Evolutionary conservation across 1,284 basidiomycete species (phyloP).

Genomic region (Rhodotorula sp.): DNA sequence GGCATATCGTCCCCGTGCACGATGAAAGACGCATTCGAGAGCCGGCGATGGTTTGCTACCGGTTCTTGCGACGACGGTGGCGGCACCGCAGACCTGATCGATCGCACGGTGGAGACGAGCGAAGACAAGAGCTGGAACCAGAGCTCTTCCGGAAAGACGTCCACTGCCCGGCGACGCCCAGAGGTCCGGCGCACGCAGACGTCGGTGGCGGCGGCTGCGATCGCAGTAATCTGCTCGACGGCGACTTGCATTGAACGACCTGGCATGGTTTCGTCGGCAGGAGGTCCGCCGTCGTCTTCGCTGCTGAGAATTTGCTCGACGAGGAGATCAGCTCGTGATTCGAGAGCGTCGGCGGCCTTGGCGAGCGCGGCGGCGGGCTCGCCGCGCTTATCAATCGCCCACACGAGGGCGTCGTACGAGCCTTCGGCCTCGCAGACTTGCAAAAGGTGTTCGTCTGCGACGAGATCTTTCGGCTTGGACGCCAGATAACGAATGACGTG

Average conservation of each 20-base stretch:
- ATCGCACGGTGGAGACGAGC: conserved; percentile 12
- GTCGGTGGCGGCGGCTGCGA: conserved; percentile 43
- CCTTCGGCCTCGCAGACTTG: conserved; percentile 64
- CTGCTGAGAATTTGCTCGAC: conserved; percentile 51
- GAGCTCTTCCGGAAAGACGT: conserved; percentile 70
- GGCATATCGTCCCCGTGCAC: conserved; percentile 34
- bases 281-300: conserved; percentile 29
- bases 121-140: conserved; percentile 84
- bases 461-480: conserved; percentile 48
- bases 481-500: conserved; percentile 67
- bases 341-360: conserved; percentile 64
- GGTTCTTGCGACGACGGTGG: conserved; percentile 63
- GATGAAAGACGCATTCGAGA: conserved; percentile 32
- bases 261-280: not conserved
- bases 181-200: conserved; percentile 40
- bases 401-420: conserved; percentile 75
- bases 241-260: conserved; percentile 31
- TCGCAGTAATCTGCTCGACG: conserved; percentile 52
- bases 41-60: conserved; percentile 27
- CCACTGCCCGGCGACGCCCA: not conserved
- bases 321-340: conserved; percentile 52
- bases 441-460: conserved; percentile 63
- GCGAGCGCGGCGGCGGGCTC: conserved; percentile 64
- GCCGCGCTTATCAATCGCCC: conserved; percentile 70
- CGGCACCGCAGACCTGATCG: conserved; percentile 2